Conservation (phyloP, 768 basidiomycete genomes). For the Lactifluus echinatus region DNA sequence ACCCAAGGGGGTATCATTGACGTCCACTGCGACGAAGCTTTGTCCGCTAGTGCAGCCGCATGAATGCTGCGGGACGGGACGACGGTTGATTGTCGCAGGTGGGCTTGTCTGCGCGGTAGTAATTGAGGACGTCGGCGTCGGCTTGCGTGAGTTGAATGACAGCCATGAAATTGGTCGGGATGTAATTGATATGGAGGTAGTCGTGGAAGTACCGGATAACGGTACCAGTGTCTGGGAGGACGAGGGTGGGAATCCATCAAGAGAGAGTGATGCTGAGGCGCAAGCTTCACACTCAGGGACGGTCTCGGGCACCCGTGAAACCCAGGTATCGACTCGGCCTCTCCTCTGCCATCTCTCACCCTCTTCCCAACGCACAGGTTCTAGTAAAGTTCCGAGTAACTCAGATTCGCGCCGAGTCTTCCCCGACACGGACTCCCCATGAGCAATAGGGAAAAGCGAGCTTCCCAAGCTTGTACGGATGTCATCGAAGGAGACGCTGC, state of each 20-base stretch:
- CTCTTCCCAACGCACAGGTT: conserved; percentile 9
- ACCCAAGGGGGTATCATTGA: conserved; percentile 17
- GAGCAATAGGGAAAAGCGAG: conserved; percentile 10
- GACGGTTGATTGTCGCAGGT: neutral
- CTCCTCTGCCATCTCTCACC: conserved; percentile 11
- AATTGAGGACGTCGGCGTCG: neutral
- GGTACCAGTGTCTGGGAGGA: neutral
- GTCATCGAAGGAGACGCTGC: conserved; percentile 17
- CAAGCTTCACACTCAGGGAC: conserved; percentile 14
- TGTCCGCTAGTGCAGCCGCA: conserved; percentile 16
- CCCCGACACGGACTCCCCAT: neutral
- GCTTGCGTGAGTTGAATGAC: conserved; percentile 18
- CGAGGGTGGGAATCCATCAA: neutral
- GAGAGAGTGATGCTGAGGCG: conserved; percentile 5
- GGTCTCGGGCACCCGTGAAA: conserved; percentile 1
- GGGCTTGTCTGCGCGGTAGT: conserved; percentile 3
- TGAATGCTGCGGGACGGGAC: conserved; percentile 3
- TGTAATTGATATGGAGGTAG: conserved; percentile 4
- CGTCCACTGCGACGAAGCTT: conserved; percentile 15
- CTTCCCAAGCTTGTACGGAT: conserved; percentile 16
- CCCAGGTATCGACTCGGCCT: neutral
- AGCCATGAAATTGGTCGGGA: conserved; percentile 18
- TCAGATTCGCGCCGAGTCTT: conserved; percentile 15
- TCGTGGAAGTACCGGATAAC: neutral
- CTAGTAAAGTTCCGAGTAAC: conserved; percentile 5